Base-by-base conservation (phyloP, 257 asterid species). In the Solanum dulcamara region DNA sequence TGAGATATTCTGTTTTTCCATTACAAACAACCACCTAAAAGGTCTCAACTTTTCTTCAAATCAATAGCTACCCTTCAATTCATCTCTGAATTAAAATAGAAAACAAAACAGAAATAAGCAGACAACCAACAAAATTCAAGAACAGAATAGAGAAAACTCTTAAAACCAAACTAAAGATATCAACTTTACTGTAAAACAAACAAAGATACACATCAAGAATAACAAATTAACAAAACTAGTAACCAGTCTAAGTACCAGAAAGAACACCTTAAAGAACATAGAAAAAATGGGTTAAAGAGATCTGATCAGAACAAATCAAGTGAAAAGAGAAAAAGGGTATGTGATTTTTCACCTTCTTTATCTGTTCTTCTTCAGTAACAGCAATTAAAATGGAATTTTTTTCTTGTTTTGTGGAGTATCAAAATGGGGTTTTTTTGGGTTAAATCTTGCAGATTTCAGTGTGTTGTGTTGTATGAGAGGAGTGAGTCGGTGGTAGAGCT, bases 11-110 rank as follows among this genome's bases (percentile, higher is more conserved):
- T 66, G 81, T 84, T 81, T 86, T 26, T 91, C 92, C 94, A 91
- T 91, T 85, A 55, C 91, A 84, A 86, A 68, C 89, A 88, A 89
- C 85, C 67, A 50, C 51, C 86, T 10, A 64, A 88, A 90, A 93
- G 91, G 86, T 86, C 88, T 80, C 87, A 90, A 81, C 84, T 86
- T 91, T 89, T 89, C 35, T 87, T 79, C 88, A 86, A 84, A 80
- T 86, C 81, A 86, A 44, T 74, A 86, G 48, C 67, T 84, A 83
- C n/a, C 86, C 86, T 86, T 72, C 92, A 86, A 81, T 83, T 46
- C 88, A 62, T 80, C 85, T 92, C 92, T 90, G 91, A 83, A 26
- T 30, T 20, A 85, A 74, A 84, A 89, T 51, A 85, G 48, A 74
- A 77, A 85, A 86, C 60, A 82, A 26, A 10, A 8, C 30, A 59